Percentiles rank a stretch among this genome's conserved stretches.
These are phyloP conservation scores for Podila epigama DNA, from an alignment of 192 early-diverging fungal genomes.

Conservation along the genomic window DNA sequence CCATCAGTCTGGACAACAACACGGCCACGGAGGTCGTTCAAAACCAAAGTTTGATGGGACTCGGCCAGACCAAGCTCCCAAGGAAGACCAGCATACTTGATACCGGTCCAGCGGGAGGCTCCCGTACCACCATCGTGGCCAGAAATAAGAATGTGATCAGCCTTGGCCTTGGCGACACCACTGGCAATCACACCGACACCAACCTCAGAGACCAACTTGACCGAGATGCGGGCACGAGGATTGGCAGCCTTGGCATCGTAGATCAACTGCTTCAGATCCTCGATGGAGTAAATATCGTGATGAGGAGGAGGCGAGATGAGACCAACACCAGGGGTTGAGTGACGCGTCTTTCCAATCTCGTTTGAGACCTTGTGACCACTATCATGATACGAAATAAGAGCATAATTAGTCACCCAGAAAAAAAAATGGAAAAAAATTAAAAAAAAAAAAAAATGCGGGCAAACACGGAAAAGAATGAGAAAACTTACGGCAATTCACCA, in stretches of 20 bases:
- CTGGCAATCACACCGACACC: slow-evolving; percentile 97
- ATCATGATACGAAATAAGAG: slow-evolving; percentile 37
- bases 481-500: slow-evolving; percentile 75
- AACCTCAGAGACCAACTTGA: slow-evolving; percentile 97
- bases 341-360: slow-evolving; percentile 86
- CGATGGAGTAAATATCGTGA: slow-evolving; percentile 99
- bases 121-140: slow-evolving; percentile 99
- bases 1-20: slow-evolving; percentile 98
- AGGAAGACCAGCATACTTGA: slow-evolving; percentile 97
- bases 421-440: neutral
- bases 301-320: slow-evolving; percentile 98
- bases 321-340: slow-evolving; percentile 95
- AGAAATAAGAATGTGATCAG: slow-evolving; percentile 93
- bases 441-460: slow-evolving; percentile 7
- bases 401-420: no score
- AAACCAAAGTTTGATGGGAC: slow-evolving; percentile 97
- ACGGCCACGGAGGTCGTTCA: slow-evolving; percentile 95
- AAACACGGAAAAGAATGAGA: slow-evolving; percentile 5
- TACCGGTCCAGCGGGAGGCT: slow-evolving; percentile 96
- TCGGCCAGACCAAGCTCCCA: slow-evolving; percentile 99
- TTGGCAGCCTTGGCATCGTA: slow-evolving; percentile 98
- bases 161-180: slow-evolving; percentile 96
- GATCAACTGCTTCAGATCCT: slow-evolving; percentile 98
- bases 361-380: slow-evolving; percentile 77
- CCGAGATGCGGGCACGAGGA: slow-evolving; percentile 88